Conservation (phyloP, 805 yeast species). For the Cyberlindnera petersonii region DNA sequence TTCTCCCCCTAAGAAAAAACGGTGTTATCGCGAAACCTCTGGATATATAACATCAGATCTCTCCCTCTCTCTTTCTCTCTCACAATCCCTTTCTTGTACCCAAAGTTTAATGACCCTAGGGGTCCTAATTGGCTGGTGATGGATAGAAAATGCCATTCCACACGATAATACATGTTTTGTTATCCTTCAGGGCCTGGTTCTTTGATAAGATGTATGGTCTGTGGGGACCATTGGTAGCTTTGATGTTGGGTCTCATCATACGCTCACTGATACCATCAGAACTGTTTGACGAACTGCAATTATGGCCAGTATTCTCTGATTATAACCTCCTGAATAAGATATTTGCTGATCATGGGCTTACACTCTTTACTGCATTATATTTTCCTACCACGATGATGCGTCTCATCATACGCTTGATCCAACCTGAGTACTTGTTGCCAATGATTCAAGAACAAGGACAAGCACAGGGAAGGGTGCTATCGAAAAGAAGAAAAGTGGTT, state of each 20-base stretch:
- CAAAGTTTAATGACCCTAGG: no score
- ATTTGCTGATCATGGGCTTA: constrained; percentile 20
- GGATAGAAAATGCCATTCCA: neutral
- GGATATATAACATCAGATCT: no score
- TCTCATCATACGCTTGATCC: constrained; percentile 6
- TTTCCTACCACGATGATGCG: constrained; percentile 5
- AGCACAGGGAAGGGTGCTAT: neutral
- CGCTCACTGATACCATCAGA: neutral
- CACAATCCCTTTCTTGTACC: no score
- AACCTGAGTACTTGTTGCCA: constrained; percentile 8
- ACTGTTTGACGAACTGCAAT: neutral
- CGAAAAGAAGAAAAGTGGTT: neutral
- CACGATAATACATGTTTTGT: no score
- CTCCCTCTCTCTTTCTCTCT: no score
- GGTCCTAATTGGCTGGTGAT: no score
- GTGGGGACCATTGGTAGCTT: constrained; percentile 2
- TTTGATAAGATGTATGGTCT: no score
- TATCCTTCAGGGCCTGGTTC: neutral
- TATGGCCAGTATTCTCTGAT: constrained; percentile 9
- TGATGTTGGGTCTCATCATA: constrained; percentile 1
- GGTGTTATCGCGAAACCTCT: no score
- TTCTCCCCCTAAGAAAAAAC: no score
- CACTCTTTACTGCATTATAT: constrained; percentile 12
- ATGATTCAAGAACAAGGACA: no score
- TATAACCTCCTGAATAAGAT: constrained; percentile 14